A percentile compares a stretch with the other conserved stretches of the same genome.
These are phyloP conservation scores for Leishmania major DNA, from an alignment of 208 protist genomes.

Conservation along the genomic window DNA sequence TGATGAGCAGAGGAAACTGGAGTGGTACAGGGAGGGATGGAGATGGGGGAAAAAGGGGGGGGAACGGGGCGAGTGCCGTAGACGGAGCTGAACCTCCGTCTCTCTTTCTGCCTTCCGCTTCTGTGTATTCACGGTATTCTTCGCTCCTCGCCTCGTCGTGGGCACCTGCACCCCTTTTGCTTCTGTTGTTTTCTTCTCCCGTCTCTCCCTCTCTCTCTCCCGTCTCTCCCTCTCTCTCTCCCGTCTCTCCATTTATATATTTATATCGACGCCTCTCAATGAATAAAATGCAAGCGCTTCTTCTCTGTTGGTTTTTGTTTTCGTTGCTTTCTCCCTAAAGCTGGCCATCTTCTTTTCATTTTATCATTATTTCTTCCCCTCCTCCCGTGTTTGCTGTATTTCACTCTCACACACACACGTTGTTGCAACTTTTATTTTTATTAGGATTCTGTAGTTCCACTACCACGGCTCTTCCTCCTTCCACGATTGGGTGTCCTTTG, in stretches of 20 bases:
- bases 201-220: background rate
- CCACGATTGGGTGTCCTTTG: background rate
- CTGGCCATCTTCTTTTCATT: no score
- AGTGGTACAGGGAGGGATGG: background rate
- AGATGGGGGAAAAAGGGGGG: background rate
- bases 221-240: no score
- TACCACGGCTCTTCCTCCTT: background rate
- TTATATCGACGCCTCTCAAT: background rate
- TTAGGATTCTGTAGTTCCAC: background rate
- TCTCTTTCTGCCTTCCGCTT: conserved; percentile 1
- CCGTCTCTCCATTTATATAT: no score
- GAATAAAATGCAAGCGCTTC: background rate
- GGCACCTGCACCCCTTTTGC: background rate
- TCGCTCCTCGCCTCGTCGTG: background rate
- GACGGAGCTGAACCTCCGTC: background rate
- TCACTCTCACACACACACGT: no score
- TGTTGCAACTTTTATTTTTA: no score
- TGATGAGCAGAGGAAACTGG: background rate
- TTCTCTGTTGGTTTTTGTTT: no score
- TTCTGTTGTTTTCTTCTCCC: background rate
- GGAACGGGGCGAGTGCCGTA: background rate
- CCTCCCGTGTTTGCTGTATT: no score
- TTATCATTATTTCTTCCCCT: no score
- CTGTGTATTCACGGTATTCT: background rate
- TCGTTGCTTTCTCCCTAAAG: no score